A percentile compares a stretch with the other conserved stretches of the same genome.
Evolutionary conservation across 2,329 filamentous ascomycete genomes (phyloP).

Genomic region (Fusarium sp.): DNA sequence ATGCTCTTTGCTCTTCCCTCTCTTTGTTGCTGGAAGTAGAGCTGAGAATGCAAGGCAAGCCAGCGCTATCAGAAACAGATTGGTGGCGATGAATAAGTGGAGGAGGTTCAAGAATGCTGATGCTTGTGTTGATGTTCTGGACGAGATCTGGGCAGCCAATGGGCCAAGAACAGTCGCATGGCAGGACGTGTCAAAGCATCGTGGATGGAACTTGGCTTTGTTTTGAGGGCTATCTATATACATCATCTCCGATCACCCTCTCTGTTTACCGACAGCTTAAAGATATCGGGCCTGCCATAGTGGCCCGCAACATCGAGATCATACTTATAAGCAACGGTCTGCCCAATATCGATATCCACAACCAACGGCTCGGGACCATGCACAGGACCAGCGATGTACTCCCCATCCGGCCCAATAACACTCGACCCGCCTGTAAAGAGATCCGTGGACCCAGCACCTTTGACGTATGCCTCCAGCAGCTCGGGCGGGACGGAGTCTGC

Average conservation of each 20-base stretch:
- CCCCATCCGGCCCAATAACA: background rate
- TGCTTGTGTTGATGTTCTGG: background rate
- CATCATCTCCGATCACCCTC: background rate
- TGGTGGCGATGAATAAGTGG: background rate
- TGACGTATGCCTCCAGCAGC: background rate
- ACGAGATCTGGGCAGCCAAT: background rate
- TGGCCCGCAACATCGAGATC: background rate
- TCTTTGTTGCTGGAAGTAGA: rapidly evolving
- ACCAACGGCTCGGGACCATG: background rate
- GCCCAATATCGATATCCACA: background rate
- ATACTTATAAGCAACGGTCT: background rate
- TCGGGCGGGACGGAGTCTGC: background rate
- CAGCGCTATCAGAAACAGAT: rapidly evolving
- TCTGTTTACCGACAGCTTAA: rapidly evolving
- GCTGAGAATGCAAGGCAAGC: background rate
- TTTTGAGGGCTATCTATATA: background rate
- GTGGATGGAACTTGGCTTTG: background rate
- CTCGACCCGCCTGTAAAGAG: background rate
- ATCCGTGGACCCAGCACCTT: background rate
- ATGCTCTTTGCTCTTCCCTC: rapidly evolving
- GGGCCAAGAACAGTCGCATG: background rate
- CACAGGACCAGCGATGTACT: background rate
- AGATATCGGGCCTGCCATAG: background rate
- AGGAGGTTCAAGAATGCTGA: background rate
- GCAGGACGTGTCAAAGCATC: background rate